Conservation (phyloP, 495 filamentous ascomycete species). For the Penicillium bialowiezense region DNA sequence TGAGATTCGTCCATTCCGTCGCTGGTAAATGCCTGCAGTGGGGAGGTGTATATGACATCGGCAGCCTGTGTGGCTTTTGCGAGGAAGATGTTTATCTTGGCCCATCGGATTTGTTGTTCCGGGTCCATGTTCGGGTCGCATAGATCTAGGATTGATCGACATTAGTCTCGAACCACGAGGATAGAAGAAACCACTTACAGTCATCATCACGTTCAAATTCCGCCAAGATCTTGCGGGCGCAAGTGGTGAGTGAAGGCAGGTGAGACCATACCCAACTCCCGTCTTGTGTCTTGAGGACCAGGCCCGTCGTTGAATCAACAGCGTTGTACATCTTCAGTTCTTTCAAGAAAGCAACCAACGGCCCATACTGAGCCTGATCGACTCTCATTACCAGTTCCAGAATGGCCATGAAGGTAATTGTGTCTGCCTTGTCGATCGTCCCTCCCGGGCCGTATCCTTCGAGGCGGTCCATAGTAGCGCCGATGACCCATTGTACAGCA, state of each 20-base stretch:
- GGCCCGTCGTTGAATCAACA: background rate
- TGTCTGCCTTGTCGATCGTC: background rate
- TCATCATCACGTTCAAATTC: background rate
- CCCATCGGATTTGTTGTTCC: conserved; percentile 2
- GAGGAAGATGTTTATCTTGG: background rate
- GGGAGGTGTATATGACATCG: background rate
- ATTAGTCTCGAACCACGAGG: background rate
- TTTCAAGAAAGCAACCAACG: background rate
- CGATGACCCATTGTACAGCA: conserved; percentile 1
- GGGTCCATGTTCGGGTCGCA: background rate
- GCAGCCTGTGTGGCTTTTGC: background rate
- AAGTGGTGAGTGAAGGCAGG: background rate
- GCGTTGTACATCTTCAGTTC: conserved; percentile 1
- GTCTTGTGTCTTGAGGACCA: background rate
- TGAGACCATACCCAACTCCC: conserved; percentile 1
- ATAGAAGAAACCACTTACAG: background rate
- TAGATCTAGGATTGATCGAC: background rate
- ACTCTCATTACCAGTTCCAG: background rate
- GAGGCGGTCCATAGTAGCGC: background rate
- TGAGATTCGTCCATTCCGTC: conserved; percentile 1
- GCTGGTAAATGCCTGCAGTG: background rate
- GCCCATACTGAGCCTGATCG: background rate
- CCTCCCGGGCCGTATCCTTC: background rate
- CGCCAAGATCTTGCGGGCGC: background rate
- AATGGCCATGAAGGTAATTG: background rate